These are phyloP conservation scores for Hypsizygus ulmarius DNA, from an alignment of 1,284 basidiomycete species.

Conservation along the genomic window DNA sequence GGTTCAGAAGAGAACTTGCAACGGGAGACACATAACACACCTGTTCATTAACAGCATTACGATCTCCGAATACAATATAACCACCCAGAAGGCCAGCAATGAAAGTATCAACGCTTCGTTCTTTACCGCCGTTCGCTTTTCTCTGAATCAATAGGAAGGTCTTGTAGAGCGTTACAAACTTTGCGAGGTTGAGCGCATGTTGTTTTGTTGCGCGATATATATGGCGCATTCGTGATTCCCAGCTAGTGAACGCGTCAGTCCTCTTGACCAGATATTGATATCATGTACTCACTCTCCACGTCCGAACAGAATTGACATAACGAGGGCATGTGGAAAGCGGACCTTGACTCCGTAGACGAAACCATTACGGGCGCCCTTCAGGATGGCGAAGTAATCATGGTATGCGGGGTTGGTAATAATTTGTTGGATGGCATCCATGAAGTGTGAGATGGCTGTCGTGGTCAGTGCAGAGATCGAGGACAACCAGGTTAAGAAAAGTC, in stretches of 20 bases:
- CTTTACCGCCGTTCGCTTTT: conserved; percentile 79
- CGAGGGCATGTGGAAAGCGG: conserved; percentile 95
- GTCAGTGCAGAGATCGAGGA: neutral
- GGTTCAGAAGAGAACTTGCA: conserved; percentile 3
- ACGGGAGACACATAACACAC: conserved; percentile 42
- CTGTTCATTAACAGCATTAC: conserved; percentile 98
- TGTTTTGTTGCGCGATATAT: conserved; percentile 89
- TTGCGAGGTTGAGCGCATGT: conserved; percentile 86
- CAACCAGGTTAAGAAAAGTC: neutral
- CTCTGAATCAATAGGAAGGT: conserved; percentile 78
- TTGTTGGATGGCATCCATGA: conserved; percentile 38
- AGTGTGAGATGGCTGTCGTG: conserved; percentile 7
- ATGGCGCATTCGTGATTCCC: conserved; percentile 60
- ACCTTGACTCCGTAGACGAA: conserved; percentile 93
- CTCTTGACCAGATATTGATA: conserved; percentile 1
- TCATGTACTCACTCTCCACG: conserved; percentile 71
- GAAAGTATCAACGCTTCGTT: conserved; percentile 82
- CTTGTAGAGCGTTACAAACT: conserved; percentile 96
- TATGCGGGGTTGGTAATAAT: conserved; percentile 69
- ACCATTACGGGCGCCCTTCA: conserved; percentile 96
- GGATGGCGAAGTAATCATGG: conserved; percentile 87
- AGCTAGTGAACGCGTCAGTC: conserved; percentile 43
- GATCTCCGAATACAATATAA: conserved; percentile 90
- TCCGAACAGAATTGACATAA: conserved; percentile 97
- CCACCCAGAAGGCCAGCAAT: conserved; percentile 92